phyloP scores from a whole-genome alignment of 176 grass and related monocot genomes.

The Paspalum vaginatum region DNA sequence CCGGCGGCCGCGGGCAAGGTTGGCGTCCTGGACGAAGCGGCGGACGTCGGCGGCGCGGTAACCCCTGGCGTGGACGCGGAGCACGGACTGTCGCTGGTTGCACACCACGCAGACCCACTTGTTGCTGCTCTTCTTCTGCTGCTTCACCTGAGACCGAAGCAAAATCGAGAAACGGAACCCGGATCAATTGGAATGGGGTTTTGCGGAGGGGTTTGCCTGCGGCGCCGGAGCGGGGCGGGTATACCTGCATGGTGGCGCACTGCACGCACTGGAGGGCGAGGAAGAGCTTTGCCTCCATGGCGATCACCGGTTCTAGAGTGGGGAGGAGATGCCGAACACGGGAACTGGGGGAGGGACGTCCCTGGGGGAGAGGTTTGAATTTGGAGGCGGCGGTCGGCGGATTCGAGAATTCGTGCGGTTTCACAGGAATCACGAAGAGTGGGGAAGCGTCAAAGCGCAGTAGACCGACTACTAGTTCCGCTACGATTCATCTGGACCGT shows the following conservation, averaged over 20 bases:
- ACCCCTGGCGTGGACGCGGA: conserved; percentile 61
- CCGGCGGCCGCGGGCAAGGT: conserved; percentile 59
- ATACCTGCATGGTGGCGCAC: conserved; percentile 86
- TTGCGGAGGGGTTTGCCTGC: not conserved
- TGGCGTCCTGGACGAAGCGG: conserved; percentile 80
- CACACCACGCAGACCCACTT: conserved; percentile 91
- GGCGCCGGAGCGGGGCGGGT: not conserved
- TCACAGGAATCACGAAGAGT: not conserved
- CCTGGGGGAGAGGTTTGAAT: conserved; percentile 23
- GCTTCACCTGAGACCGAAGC: conserved; percentile 70
- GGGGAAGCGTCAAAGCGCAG: too few relatives aligned
- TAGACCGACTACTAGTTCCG: not conserved
- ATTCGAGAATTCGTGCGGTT: not conserved
- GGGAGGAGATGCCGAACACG: not conserved
- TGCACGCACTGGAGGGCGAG: conserved; percentile 78
- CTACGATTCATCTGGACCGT: not conserved
- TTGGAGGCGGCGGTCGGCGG: not conserved
- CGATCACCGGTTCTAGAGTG: not conserved
- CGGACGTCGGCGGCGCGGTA: conserved; percentile 66
- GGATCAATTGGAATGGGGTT: conserved; percentile 1
- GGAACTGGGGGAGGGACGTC: not conserved
- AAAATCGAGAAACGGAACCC: not conserved
- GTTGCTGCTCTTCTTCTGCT: conserved; percentile 77
- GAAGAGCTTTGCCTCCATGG: conserved; percentile 71
- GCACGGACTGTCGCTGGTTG: conserved; percentile 80